Evolutionary conservation across 2,329 filamentous ascomycete genomes (phyloP), one percentile per base, ranked within the genome.

Genomic region (Acrocalymma vagum): DNA sequence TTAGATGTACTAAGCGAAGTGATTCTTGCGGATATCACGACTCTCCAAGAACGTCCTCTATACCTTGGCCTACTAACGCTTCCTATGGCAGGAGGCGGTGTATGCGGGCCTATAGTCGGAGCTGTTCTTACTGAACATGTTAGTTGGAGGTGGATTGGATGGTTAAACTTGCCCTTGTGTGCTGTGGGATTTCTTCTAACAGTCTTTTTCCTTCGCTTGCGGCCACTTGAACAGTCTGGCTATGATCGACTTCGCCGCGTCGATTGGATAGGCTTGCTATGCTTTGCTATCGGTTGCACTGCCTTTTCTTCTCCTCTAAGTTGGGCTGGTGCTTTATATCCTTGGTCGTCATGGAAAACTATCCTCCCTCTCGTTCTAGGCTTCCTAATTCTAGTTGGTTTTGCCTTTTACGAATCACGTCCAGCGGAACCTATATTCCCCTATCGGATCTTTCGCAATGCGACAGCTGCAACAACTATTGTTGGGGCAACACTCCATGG

Each of bases 301-400:
- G 69, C 77, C 62, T 50, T 79, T 3, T 64, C 78, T 0, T 63
- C 78, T 2, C 75, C 76, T 0, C 56, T 79, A 3, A 68, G 77
- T 40, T 78, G 79, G 42, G 77, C 76, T 4, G 77, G 76, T 16
- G 66, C 63, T 9, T 63, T 68, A 0, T 76, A 74, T 33, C 67
- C 76, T 1, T 81, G 78, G 85, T 56, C 65, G 25, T 81, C 76
- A 2, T 85, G 79, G 74, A 72, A 75, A 3, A 83, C 81, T 0
- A 64, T 88, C 3, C 73, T 83, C 1, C 84, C 84, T 0, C 64
- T 88, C 9, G 57, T 81, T 4, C 17, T 86, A 7, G 84, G 84
- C 1, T 52, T 69, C 1, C 59, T 69, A 2, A 75, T 78, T 1
- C 60, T 87, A 1, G 52, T 76, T 76, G 58, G 3, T 64, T 58